These are phyloP conservation scores for Phytopythium vexans DNA, from an alignment of 352 stramenopile species.

Conservation along the genomic window DNA sequence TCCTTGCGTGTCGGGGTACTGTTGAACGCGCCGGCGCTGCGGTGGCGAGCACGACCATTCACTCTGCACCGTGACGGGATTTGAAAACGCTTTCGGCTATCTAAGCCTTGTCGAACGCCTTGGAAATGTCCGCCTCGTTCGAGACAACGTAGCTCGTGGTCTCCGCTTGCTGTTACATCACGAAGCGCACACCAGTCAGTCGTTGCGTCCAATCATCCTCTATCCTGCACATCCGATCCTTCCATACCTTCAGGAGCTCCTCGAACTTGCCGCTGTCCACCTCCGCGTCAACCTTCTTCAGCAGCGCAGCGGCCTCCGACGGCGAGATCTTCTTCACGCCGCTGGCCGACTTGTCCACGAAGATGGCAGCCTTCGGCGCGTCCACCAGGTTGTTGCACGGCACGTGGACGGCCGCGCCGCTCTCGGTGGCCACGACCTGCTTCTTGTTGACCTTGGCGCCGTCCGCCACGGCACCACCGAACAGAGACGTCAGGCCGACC, in stretches of 20 bases:
- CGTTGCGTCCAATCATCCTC: no score
- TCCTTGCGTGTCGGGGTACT: no score
- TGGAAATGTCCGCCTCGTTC: slow-evolving; percentile 55
- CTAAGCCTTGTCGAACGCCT: slow-evolving; percentile 60
- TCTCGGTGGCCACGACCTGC: slow-evolving; percentile 45
- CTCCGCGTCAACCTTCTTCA: slow-evolving; percentile 49
- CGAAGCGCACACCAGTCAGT: no score
- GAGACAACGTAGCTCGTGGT: slow-evolving; percentile 70
- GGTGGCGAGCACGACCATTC: no score
- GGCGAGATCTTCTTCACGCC: slow-evolving; percentile 64
- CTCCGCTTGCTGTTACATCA: slow-evolving; percentile 26
- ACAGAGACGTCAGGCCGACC: slow-evolving; percentile 65
- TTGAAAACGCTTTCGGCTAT: no score
- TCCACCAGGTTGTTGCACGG: slow-evolving; percentile 79
- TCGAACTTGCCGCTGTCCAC: slow-evolving; percentile 63
- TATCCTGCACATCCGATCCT: not conserved
- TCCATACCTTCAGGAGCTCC: slow-evolving; percentile 40
- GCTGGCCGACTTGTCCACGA: slow-evolving; percentile 54
- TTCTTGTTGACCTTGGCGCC: slow-evolving; percentile 45
- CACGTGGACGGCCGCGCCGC: slow-evolving; percentile 55
- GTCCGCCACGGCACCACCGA: slow-evolving; percentile 64
- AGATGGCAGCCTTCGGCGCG: slow-evolving; percentile 54
- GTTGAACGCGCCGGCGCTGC: no score
- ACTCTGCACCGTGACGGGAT: no score
- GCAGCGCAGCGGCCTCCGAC: slow-evolving; percentile 36